Base-by-base conservation (phyloP, 345 rosid species). In the Microcos paniculata region DNA sequence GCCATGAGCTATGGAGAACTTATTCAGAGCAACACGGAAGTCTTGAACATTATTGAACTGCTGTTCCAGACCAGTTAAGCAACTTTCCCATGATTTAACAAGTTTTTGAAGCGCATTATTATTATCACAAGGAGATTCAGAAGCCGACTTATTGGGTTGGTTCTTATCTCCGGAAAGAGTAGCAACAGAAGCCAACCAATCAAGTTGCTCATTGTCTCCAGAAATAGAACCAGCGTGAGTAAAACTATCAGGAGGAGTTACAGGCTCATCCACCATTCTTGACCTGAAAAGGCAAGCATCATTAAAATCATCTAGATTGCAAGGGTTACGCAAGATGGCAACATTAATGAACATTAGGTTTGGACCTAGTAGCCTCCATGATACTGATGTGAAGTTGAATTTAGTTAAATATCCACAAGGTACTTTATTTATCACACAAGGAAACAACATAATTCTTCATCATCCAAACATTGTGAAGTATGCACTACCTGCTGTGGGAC, bases 21-120 rank as follows among this genome's bases (percentile, higher is more conserved):
- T 90, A 71, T 81, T 83, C 59, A 88, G 79, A 3, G 85, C 87
- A 57, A 84, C 89, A 43, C 90, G 88, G 52, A 90, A 88, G 68
- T 86, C 89, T 69, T 59, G 80, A 16, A 82, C 89, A 68, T 76
- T 80, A 48, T 86, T 79, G 72, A 90, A 90, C 56, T 86, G 85
- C 78, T 90, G 94, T 64, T 87, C 89, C 12, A 82, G 82, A 64
- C 91, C 91, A 40, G 81, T 79, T 57, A 90, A 85, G 69, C 83
- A 83, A 63, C 82, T 82, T 69, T 80, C 85, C 94, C 94, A 88
- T 35, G 65, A 71, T 74, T 73, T 77, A 33, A 73, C 63, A 72
- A 82, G 79, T 57, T 83, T 80, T 64, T 64, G 79, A 38, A 68
- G 72, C 19, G 23, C 42, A 48, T 48, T 68, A 58, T 84, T 79